Base-by-base conservation (phyloP, 2,329 filamentous ascomycete species). In the Colletotrichum chlorophyti region DNA sequence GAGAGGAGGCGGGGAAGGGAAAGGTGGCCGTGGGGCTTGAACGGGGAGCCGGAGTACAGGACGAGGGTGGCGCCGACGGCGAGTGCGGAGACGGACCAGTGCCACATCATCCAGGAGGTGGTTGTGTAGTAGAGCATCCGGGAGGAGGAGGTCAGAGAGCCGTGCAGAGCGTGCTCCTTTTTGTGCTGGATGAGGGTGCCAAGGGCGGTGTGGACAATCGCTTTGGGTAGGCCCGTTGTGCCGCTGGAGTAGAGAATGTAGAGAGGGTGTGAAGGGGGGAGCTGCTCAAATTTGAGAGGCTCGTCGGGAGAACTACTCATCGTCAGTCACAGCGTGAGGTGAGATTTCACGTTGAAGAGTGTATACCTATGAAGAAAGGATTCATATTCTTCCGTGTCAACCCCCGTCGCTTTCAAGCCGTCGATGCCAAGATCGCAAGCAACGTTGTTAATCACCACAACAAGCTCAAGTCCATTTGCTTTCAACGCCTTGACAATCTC, bases 101-200 rank as follows among this genome's bases (percentile, higher is more conserved):
- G 94, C 93, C 93, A 97, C 94, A 98, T 98, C 93, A 99, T 98
- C 95, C 93, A 97, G 0, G 92, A 96, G 10, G 90, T 93, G 4
- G 93, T 97, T 1, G 93, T 97, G 76, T 93, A 97, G 77, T 97
- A 97, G 73, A 97, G 91, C 69, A 97, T 82, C 17, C 89, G 84
- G 37, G 93, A 91, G 2, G 80, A 78, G 0, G 88, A 83, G 8
- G 83, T 81, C 63, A 99, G 86, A 19, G 93, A 92, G 71, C 90
- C 91, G 70, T 98, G 94, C 3, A 98, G 80, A 42, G 89, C 83
- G 70, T 96, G 93, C 71, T 98, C 95, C 72, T 99, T 99, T 76
- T 98, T 98, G 78, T 98, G 95, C 72, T 98, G 94, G 47, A 98
- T 83, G 6, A 99, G 79, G 0, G 94, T 97, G 6, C 95, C 95